A percentile compares a stretch with the other conserved stretches of the same genome.
Conservation (phyloP, 352 stramenopile genomes). For the Pythium brachiatum region DNA sequence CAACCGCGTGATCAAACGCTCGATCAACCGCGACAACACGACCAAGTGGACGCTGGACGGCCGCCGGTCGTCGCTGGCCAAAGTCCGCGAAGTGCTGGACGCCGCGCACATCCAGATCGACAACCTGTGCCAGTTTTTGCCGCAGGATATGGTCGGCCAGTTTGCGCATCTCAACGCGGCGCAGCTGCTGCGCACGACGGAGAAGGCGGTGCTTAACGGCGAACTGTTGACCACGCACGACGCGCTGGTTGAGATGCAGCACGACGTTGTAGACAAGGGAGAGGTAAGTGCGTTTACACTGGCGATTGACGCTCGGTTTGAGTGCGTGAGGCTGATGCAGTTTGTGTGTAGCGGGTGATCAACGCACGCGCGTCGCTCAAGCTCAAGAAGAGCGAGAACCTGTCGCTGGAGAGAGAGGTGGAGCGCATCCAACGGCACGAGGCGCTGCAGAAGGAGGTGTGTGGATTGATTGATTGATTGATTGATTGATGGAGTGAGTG, state of each 20-base stretch:
- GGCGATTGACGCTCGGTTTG: too few species aligned
- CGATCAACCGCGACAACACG: conserved; percentile 90
- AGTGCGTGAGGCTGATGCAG: too few species aligned
- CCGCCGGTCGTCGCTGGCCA: conserved; percentile 64
- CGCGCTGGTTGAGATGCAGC: conserved; percentile 74
- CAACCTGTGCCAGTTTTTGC: conserved; percentile 99
- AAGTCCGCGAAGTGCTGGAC: conserved; percentile 76
- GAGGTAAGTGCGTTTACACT: too few species aligned
- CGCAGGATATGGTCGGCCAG: conserved; percentile 95
- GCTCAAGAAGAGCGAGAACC: conserved; percentile 83
- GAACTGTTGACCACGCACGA: conserved; percentile 74
- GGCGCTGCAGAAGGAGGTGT: conserved; percentile 70
- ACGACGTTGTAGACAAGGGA: conserved; percentile 68
- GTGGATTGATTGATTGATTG: neutral
- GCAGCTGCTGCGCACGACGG: conserved; percentile 73
- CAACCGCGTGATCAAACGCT: conserved; percentile 85
- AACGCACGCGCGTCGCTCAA: conserved; percentile 66
- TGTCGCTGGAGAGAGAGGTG: conserved; percentile 78
- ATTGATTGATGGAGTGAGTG: neutral
- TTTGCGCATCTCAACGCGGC: conserved; percentile 85
- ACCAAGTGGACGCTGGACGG: conserved; percentile 82
- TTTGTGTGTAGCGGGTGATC: neutral
- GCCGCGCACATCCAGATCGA: conserved; percentile 95
- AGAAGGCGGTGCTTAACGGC: conserved; percentile 70
- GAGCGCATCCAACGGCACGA: conserved; percentile 84